Percentiles rank a stretch among this genome's conserved stretches.
Evolutionary conservation across 1,284 basidiomycete species (phyloP).

Genomic region (Leccinum fallax): DNA sequence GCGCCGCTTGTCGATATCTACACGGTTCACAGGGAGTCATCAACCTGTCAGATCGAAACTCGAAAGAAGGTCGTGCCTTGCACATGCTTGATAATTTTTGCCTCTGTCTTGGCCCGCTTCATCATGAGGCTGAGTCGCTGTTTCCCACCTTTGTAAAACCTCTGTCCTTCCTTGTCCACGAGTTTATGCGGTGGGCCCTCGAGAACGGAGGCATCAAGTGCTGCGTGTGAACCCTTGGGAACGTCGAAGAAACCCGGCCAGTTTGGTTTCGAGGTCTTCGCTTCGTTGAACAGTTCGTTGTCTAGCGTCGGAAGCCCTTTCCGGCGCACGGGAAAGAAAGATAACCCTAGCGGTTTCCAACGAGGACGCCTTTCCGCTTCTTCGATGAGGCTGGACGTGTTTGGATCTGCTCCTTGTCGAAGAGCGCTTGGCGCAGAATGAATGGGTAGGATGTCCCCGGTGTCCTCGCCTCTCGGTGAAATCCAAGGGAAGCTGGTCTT

Average conservation of each 20-base stretch:
- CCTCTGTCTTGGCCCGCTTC: conserved; percentile 17
- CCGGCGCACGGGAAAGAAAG: conserved; percentile 16
- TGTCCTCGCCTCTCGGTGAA: background rate
- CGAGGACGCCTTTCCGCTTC: conserved; percentile 5
- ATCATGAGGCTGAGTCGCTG: conserved; percentile 29
- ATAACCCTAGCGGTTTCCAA: conserved; percentile 13
- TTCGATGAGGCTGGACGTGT: conserved; percentile 6
- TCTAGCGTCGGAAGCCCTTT: conserved; percentile 23
- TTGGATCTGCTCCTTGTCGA: background rate
- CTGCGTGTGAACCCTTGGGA: conserved; percentile 19
- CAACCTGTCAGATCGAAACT: background rate
- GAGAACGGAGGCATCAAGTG: conserved; percentile 10
- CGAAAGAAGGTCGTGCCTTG: conserved; percentile 23
- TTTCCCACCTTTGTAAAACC: conserved; percentile 33
- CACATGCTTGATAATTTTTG: conserved; percentile 36
- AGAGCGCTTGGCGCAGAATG: background rate
- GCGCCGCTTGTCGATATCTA: conserved; percentile 67
- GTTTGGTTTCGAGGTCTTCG: conserved; percentile 27
- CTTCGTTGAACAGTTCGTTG: conserved; percentile 30
- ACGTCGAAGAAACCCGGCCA: conserved; percentile 30
- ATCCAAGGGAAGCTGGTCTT: conserved; percentile 5
- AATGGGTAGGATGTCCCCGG: conserved; percentile 2
- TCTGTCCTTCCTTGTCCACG: conserved; percentile 25
- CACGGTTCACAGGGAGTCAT: conserved; percentile 3
- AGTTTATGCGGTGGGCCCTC: conserved; percentile 4